Percentiles rank a stretch among this genome's conserved stretches.
Conservation (phyloP, 441 rosid species). For the Adansonia madagascariensis region DNA sequence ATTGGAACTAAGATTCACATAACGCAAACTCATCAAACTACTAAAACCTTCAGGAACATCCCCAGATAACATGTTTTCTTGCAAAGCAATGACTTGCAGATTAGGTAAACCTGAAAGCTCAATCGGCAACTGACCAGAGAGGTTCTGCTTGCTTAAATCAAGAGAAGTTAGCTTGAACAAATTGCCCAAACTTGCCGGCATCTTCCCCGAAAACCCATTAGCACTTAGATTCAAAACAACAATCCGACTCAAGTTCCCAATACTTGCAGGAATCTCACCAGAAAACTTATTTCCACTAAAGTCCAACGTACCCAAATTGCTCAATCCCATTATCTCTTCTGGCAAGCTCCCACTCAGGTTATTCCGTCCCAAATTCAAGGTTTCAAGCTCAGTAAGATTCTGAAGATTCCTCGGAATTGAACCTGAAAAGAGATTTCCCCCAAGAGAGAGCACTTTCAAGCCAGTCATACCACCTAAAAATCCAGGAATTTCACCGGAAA, state of each 20-base stretch:
- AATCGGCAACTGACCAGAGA: conserved; percentile 72
- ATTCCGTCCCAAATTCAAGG: conserved; percentile 56
- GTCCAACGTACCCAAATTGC: conserved; percentile 66
- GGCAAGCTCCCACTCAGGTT: conserved; percentile 70
- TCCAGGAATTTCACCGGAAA: conserved; percentile 63
- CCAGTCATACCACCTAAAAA: conserved; percentile 65
- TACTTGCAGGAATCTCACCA: conserved; percentile 63
- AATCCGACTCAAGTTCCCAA: conserved; percentile 65
- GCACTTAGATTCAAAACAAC: conserved; percentile 71
- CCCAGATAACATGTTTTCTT: conserved; percentile 74
- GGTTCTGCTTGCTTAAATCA: conserved; percentile 85
- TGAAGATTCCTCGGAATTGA: conserved; percentile 57
- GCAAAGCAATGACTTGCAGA: conserved; percentile 82
- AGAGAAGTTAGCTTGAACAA: conserved; percentile 68
- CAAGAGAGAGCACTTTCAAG: conserved; percentile 61
- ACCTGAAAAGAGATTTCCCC: conserved; percentile 66
- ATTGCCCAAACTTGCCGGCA: conserved; percentile 69
- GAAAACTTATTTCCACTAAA: conserved; percentile 71
- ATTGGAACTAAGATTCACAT: conserved; percentile 76
- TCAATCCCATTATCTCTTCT: conserved; percentile 56
- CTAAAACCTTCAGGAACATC: conserved; percentile 85
- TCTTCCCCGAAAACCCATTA: conserved; percentile 63
- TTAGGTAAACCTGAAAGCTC: conserved; percentile 85
- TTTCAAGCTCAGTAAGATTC: conserved; percentile 53
- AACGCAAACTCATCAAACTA: conserved; percentile 71